Evolutionary conservation across 768 basidiomycete genomes (phyloP), one percentile per base, ranked within the genome.

Genomic region (Naganishia kalamii): DNA sequence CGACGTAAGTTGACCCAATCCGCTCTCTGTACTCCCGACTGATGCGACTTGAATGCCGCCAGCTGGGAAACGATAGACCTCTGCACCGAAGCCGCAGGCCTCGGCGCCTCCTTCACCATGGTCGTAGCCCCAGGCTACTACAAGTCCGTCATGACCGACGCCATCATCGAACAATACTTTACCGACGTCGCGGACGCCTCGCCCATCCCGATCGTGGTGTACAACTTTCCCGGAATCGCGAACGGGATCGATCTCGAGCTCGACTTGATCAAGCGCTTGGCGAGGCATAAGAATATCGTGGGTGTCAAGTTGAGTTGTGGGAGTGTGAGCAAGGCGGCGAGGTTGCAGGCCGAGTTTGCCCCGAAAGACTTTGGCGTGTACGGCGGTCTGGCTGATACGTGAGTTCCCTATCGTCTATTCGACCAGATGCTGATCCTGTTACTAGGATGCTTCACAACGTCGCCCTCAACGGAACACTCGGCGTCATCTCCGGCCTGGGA

Each of bases 301-400:
- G 79, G 77, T 15, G 72, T 79, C 57, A 80, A 80, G 69, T 74
- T 78, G 65, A 78, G 78, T 11, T 77, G 77, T 62, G 74, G 77
- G 46, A 75, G 76, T 63, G 74, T 79, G 4, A 77, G 75, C 4
- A 74, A 75, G 48, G 74, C 75, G 54, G 76, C 76, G 3, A 63
- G 77, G 30, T 57, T 70, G 5, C 63, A 69, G 8, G 62, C 68
- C 27, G 62, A 15, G 19, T 69, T 57, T 63, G 60, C 30, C 61
- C 59, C 59, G 37, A 69, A 66, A 62, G 30, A 52, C 19, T 67
- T 51, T 15, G 57, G 48, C 2, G 65, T 69, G 0, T 65, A 65
- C 48, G 68, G 68, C 4, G 68, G 68, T 4, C 52, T 69, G 21
- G 68, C 68, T 19, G 65, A 65, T 30, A 69, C 65, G 62, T 63